A percentile compares a stretch with the other conserved stretches of the same genome.
phyloP scores from a whole-genome alignment of 2,329 filamentous ascomycete genomes.

The Cercospora brassicicola region DNA sequence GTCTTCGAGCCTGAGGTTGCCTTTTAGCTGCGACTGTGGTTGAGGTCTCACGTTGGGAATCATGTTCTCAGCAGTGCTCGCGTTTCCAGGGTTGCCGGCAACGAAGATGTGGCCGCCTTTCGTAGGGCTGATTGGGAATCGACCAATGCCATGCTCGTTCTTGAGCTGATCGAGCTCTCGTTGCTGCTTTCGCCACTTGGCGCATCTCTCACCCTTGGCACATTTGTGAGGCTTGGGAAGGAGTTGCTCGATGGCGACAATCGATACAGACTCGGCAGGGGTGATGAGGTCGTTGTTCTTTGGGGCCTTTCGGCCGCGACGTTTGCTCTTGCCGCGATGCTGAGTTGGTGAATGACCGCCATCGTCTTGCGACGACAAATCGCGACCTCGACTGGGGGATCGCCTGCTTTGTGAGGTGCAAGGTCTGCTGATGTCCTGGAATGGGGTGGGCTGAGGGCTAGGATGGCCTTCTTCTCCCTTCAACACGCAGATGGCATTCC shows the following conservation, averaged over 20 bases:
- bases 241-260: constrained; percentile 87
- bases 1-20: constrained; percentile 25
- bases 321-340: constrained; percentile 35
- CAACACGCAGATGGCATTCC: constrained; percentile 74
- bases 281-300: constrained; percentile 66
- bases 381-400: constrained; percentile 29
- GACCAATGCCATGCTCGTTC: constrained; percentile 60
- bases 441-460: constrained; percentile 49
- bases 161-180: constrained; percentile 72
- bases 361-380: constrained; percentile 28
- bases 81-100: constrained; percentile 75
- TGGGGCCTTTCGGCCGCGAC: constrained; percentile 43
- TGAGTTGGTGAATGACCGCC: constrained; percentile 38
- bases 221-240: constrained; percentile 82
- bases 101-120: constrained; percentile 71
- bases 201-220: constrained; percentile 81
- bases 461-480: constrained; percentile 50
- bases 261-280: constrained; percentile 81
- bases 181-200: constrained; percentile 79
- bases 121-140: constrained; percentile 61
- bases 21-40: constrained; percentile 38
- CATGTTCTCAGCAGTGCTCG: constrained; percentile 60
- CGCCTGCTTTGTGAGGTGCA: constrained; percentile 40
- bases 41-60: constrained; percentile 46
- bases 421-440: constrained; percentile 50